Percentiles rank a stretch among this genome's conserved stretches.
phyloP scores from a whole-genome alignment of 805 yeast species.

The Teunomyces pallodes region DNA sequence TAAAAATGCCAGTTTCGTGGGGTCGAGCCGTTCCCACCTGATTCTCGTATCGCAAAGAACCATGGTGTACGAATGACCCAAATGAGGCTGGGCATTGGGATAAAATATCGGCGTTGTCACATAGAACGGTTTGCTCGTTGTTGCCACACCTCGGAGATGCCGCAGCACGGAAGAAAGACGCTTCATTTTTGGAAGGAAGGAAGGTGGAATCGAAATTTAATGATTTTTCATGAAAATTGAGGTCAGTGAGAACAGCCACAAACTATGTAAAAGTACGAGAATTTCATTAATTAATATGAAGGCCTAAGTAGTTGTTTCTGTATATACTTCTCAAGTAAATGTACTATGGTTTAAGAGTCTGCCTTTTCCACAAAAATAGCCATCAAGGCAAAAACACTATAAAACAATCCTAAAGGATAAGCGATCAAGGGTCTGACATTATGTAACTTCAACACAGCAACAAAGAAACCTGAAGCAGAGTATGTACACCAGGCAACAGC shows the following conservation, averaged over 20 bases:
- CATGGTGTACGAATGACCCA: conserved; percentile 92
- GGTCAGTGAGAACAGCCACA: not conserved
- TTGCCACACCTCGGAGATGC: not conserved
- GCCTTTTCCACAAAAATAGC: conserved; percentile 69
- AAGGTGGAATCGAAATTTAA: not conserved
- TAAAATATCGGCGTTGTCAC: conserved; percentile 93
- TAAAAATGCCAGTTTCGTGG: conserved; percentile 42
- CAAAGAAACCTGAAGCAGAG: conserved; percentile 91
- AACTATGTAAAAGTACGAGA: not conserved
- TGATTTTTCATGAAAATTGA: not conserved
- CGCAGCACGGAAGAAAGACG: not conserved
- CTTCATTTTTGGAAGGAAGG: not conserved
- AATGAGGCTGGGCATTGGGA: conserved; percentile 91
- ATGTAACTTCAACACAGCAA: conserved; percentile 74
- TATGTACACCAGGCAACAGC: conserved; percentile 88
- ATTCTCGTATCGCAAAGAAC: conserved; percentile 73
- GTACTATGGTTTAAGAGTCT: not conserved
- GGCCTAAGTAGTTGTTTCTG: not conserved
- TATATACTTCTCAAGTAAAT: not conserved
- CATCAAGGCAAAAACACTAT: conserved; percentile 93
- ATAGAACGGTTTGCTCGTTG: conserved; percentile 35
- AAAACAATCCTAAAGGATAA: conserved; percentile 87
- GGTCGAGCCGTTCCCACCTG: conserved; percentile 61
- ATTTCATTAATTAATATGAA: not conserved
- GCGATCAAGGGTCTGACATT: conserved; percentile 90